Base-by-base conservation (phyloP, 2,329 filamentous ascomycete genomes). In the Colletotrichum sp. region DNA sequence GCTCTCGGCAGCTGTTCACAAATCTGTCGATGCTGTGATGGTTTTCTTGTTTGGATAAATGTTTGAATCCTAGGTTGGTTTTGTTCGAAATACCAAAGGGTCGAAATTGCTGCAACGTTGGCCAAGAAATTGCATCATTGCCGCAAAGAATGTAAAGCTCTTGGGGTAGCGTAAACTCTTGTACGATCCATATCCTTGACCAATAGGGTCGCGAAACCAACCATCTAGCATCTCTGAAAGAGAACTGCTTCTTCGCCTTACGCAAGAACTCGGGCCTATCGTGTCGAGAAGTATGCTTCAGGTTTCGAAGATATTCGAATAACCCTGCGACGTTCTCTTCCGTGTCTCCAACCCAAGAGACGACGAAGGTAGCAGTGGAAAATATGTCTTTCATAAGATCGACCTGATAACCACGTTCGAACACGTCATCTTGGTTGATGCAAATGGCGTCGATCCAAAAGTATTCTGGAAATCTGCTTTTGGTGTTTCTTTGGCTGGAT, bases 371-470 rank as follows among this genome's bases (percentile, higher is more conserved):
- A 4, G 85, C 84, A n/a, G 81, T 81, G 21, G 82, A 81, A 75
- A 84, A 86, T 6, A 86, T 82, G 18, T 79, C 78, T 66, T 85
- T 84, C 85, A 86, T 86, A 13, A 86, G 70, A 52, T 78, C 77
- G 24, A 86, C 84, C 79, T 86, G 85, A n/a, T 78, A 79, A 62
- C 83, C 82, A 28, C 84, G 80, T 74, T 86, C 85, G 1, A 74
- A 74, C 16, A 82, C 78, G 39, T 86, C 82, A 5, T 81, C 78
- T 79, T 86, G 85, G 69, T 86, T 84, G 72, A 86, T 85, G 76
- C 85, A 86, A 32, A 86, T 78, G 73, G 86, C 84, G 62, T 86
- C 85, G 3, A 85, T 83, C 85, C 85, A 86, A 6, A 86, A 78
- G 28, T 49, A 59, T 26, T 60, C 10, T 4, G 67, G 67, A 8